These are phyloP conservation scores for Baudoinia panamericana DNA, from an alignment of 495 filamentous ascomycete genomes.

Conservation along the genomic window DNA sequence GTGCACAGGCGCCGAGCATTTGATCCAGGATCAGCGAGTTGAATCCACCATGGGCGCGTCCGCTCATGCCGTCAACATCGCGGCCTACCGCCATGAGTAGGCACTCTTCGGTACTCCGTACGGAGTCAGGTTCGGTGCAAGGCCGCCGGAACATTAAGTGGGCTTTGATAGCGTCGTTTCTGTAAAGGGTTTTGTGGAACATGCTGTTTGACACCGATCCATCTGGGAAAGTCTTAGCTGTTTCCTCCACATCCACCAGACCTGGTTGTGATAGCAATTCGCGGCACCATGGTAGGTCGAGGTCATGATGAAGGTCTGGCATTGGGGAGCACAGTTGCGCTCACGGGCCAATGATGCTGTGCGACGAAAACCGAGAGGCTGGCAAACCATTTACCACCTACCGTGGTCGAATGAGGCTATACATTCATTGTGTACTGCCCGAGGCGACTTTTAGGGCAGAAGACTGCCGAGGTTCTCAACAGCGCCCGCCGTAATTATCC, in stretches of 20 bases:
- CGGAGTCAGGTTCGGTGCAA: constrained; percentile 7
- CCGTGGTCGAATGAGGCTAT: no score
- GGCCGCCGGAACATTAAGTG: constrained; percentile 13
- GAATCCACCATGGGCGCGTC: constrained; percentile 19
- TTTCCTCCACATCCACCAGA: background rate
- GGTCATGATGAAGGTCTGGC: constrained; percentile 5
- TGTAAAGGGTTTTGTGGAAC: constrained; percentile 14
- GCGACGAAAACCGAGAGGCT: no score
- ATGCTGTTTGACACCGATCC: constrained; percentile 9
- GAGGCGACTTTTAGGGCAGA: no score
- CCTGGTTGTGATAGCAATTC: background rate
- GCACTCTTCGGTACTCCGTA: constrained; percentile 4
- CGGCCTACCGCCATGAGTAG: constrained; percentile 16
- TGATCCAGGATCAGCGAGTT: constrained; percentile 16
- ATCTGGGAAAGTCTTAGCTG: background rate
- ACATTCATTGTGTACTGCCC: no score
- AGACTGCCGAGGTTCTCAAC: no score
- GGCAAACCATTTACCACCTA: no score
- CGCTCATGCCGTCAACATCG: constrained; percentile 11
- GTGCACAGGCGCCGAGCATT: constrained; percentile 1
- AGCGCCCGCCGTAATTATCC: no score
- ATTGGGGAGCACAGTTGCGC: no score
- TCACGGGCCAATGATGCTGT: no score
- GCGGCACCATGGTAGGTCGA: constrained; percentile 1
- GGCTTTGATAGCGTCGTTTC: constrained; percentile 9